phyloP scores from a whole-genome alignment of 805 yeast species.

The Cyberlindnera subsufficiens region DNA sequence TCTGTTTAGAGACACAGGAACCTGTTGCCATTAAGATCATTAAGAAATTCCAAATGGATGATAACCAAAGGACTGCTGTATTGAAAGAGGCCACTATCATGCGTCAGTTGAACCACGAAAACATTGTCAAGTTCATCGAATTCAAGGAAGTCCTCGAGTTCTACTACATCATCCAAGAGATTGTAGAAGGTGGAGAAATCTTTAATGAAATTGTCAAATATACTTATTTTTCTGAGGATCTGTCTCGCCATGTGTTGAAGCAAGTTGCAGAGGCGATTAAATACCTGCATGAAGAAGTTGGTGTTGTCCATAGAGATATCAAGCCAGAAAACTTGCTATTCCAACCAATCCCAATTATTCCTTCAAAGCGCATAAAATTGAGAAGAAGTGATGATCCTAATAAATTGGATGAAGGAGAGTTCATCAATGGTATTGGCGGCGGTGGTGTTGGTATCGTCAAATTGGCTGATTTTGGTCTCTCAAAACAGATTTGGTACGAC shows the following conservation, averaged over 20 bases:
- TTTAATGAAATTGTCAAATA: constrained; percentile 68
- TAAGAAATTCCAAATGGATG: constrained; percentile 38
- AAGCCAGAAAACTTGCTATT: constrained; percentile 90
- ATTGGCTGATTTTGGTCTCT: constrained; percentile 66
- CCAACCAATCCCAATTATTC: constrained; percentile 34
- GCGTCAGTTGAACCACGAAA: constrained; percentile 51
- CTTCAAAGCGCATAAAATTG: constrained; percentile 12
- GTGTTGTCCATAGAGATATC: constrained; percentile 92
- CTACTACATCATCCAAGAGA: constrained; percentile 62
- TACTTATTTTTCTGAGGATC: constrained; percentile 51
- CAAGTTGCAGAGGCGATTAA: constrained; percentile 85
- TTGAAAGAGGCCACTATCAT: constrained; percentile 32
- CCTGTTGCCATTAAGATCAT: constrained; percentile 73
- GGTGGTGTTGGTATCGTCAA: constrained; percentile 61
- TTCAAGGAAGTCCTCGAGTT: constrained; percentile 52
- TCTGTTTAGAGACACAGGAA: constrained; percentile 35
- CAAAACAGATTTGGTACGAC: constrained; percentile 47
- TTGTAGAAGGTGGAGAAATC: constrained; percentile 57
- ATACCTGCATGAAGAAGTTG: constrained; percentile 85
- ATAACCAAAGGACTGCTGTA: constrained; percentile 36
- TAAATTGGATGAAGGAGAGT: constrained; percentile 59
- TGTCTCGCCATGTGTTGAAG: constrained; percentile 53
- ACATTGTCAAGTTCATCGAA: constrained; percentile 51
- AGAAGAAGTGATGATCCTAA: constrained; percentile 50
- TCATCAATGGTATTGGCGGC: constrained; percentile 47